Base-by-base conservation (phyloP, 805 yeast genomes). In the Jamesozyma spencerorum region DNA sequence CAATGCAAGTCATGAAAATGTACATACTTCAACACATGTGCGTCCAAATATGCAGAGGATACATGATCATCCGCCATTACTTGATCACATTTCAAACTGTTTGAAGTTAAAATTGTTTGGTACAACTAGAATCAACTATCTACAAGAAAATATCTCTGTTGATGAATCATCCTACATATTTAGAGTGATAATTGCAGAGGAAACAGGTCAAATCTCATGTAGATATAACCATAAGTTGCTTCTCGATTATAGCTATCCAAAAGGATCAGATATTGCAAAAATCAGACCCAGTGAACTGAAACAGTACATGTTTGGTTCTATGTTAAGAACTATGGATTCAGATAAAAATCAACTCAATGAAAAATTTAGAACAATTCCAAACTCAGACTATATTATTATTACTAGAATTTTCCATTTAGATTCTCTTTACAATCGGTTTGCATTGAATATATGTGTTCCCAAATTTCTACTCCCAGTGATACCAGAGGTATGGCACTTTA, bases 221-320 rank as follows among this genome's bases (percentile, higher is more conserved):
- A 53, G 62, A 30, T 58, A 63, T 43, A 65, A 65, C 43, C 60
- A 62, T 41, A 58, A 49, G 30, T 46, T 61, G 0, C 46, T 55
- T 8, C 51, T 60, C 38, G 71, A 67, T 42, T 54, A 61, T 29
- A 49, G 56, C 4, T 51, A 48, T 40, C 54, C 53, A 12, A 45
- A 49, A 26, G 44, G 45, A 18, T 45, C 54, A 0, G 40, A 43
- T 17, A 48, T 55, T 45, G 54, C 50, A 17, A 55, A 53, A 27
- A 57, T 60, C 18, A 49, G 63, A 32, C 53, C 52, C 2, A 56
- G 49, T 40, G 63, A 64, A 34, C 45, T 67, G 34, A 55, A 60
- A 39, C 68, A 66, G 20, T 58, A 63, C 38, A 62, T 64, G 42
- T 66, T 67, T 48, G 70, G 71, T 1, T 66, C 68, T 13, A 62